A percentile compares a stretch with the other conserved stretches of the same genome.
phyloP scores from a whole-genome alignment of 2,329 filamentous ascomycete species.

The Acephala macrosclerotiorum region DNA sequence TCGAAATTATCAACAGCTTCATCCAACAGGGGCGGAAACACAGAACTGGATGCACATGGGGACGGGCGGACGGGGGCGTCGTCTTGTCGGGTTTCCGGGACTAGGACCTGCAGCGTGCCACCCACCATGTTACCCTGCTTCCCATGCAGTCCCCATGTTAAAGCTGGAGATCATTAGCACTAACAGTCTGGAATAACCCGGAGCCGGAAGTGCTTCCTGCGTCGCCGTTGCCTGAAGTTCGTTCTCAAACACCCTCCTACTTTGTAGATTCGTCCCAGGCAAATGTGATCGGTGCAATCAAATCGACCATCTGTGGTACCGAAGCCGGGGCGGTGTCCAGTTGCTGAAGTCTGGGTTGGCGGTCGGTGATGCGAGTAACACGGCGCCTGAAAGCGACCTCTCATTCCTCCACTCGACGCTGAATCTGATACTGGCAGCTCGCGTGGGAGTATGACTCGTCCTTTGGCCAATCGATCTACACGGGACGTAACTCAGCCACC shows the following conservation, averaged over 20 bases:
- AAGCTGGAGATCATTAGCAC: slow-evolving; percentile 11
- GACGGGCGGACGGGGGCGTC: background rate
- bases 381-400: slow-evolving; percentile 32
- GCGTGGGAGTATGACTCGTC: slow-evolving; percentile 32
- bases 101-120: background rate
- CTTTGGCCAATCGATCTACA: slow-evolving; percentile 24
- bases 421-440: slow-evolving; percentile 26
- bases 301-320: too few relatives aligned
- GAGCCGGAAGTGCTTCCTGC: slow-evolving; percentile 7
- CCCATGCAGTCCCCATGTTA: slow-evolving; percentile 3
- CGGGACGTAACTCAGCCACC: slow-evolving; percentile 19
- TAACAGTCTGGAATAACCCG: slow-evolving; percentile 10
- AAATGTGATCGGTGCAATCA: slow-evolving; percentile 10
- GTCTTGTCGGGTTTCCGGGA: slow-evolving; percentile 5
- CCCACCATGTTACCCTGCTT: background rate
- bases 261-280: too few relatives aligned
- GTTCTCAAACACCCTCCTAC: slow-evolving; percentile 6
- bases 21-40: slow-evolving; percentile 7
- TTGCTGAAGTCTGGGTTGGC: background rate
- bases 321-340: background rate
- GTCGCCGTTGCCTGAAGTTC: slow-evolving; percentile 9
- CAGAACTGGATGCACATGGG: background rate
- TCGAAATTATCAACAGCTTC: background rate
- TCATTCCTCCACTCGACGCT: slow-evolving; percentile 26
- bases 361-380: background rate